Evolutionary conservation across 345 rosid genomes (phyloP), one percentile per base, ranked within the genome.

Genomic region (Zanthoxylum bungeanum): DNA sequence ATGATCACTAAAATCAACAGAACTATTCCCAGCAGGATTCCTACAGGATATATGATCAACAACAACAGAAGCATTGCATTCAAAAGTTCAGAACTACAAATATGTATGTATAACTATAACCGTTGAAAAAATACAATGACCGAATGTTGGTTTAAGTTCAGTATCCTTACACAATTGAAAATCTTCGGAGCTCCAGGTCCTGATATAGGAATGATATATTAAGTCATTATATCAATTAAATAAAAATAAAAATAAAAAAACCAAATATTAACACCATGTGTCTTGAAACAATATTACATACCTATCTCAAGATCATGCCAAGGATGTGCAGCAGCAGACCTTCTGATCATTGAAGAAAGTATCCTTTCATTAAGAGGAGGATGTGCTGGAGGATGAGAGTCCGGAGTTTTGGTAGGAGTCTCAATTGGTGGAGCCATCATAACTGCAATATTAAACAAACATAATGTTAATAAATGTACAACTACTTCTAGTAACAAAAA

Each of bases 281-380:
- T 50, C 73, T 42, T 10, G 33, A 17, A 30, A 69, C 1, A 66
- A 70, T 25, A 53, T 59, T 57, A 75, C 79, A 30, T 79, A 91
- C 98, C 98, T 17, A 94, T 92, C 88, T 94, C 98, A 12, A 94
- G 92, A 86, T 94, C 98, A 80, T 94, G 98, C 98, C 98, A 94
- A 50, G 98, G 97, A 80, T 94, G 98, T 24, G 98, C 98, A 80
- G 97, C 97, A 51, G 86, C 81, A 46, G 97, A 90, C 81, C 98
- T 87, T 82, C 91, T 90, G 66, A 84, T 83, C 97, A 94, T 64
- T 56, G 98, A 92, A 7, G 97, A 88, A 70, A 94, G 93, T 25
- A 94, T 94, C 88, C 98, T 88, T 76, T 94, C 98, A 73, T 92
- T 94, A 50, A 94, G 93, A 63, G 89, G 91, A 64, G 96, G 89